phyloP scores from a whole-genome alignment of 1,284 basidiomycete genomes.

The Cutaneotrichosporon cutaneum region DNA sequence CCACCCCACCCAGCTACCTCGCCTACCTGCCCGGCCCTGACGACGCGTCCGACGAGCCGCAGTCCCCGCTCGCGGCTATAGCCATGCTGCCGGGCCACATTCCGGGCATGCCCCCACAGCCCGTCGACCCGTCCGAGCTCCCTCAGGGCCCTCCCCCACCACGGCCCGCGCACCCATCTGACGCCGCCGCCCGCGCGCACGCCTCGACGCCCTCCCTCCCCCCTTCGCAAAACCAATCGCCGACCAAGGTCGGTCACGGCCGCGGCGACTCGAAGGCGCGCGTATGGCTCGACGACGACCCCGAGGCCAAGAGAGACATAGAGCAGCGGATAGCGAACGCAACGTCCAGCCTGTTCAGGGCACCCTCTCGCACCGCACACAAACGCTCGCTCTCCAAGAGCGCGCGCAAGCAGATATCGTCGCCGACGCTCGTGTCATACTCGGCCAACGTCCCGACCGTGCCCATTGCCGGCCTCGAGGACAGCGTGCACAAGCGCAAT shows the following conservation, averaged over 20 bases:
- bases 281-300: slow-evolving; percentile 32
- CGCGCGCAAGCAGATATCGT: slow-evolving; percentile 33
- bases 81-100: neutral
- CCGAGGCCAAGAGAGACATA: slow-evolving; percentile 44
- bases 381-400: slow-evolving; percentile 23
- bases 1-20: neutral
- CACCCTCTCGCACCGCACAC: slow-evolving; percentile 31
- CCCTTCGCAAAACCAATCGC: neutral
- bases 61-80: neutral
- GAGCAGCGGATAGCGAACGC: slow-evolving; percentile 48
- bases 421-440: slow-evolving; percentile 41
- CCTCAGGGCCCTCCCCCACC: slow-evolving; percentile 20
- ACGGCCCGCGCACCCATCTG: slow-evolving; percentile 16
- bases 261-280: slow-evolving; percentile 11
- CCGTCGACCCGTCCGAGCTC: slow-evolving; percentile 15
- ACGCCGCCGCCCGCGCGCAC: neutral
- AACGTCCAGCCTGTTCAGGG: slow-evolving; percentile 44
- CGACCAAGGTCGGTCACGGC: slow-evolving; percentile 1
- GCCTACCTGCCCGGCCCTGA: slow-evolving; percentile 1
- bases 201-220: neutral
- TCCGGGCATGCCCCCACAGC: slow-evolving; percentile 6
- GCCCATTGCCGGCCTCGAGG: slow-evolving; percentile 23
- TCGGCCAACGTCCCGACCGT: slow-evolving; percentile 34
- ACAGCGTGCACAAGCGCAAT: slow-evolving; percentile 6
- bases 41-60: neutral